Evolutionary conservation across 768 basidiomycete genomes (phyloP).

Genomic region (Leccinellum rugosiceps): DNA sequence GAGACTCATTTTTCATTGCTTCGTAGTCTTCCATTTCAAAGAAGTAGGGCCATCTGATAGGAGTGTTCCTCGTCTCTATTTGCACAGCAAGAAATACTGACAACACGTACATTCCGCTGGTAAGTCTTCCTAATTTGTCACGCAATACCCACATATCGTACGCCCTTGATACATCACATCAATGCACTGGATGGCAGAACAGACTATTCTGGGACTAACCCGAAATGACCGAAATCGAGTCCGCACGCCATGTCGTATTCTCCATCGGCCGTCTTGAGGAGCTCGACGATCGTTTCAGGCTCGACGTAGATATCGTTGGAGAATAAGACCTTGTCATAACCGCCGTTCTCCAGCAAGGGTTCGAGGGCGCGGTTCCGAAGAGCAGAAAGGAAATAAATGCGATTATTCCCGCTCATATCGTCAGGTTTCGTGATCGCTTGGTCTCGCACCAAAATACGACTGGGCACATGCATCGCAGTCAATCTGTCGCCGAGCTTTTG

Average conservation of each 20-base stretch:
- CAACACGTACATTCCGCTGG: conserved; percentile 10
- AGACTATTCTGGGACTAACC: conserved; percentile 23
- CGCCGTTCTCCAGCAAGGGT: conserved; percentile 35
- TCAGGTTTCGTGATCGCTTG: conserved; percentile 6
- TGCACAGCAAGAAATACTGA: neutral
- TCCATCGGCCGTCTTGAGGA: conserved; percentile 36
- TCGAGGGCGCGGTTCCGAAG: conserved; percentile 42
- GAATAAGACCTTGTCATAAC: conserved; percentile 39
- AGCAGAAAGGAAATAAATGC: conserved; percentile 11
- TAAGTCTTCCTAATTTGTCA: conserved; percentile 16
- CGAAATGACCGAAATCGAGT: conserved; percentile 36
- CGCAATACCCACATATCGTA: conserved; percentile 26
- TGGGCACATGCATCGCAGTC: conserved; percentile 8
- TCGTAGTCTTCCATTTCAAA: conserved; percentile 35
- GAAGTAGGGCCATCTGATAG: conserved; percentile 39
- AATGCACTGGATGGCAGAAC: neutral
- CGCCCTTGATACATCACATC: conserved; percentile 6
- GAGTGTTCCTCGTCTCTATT: neutral
- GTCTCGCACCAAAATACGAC: conserved; percentile 14
- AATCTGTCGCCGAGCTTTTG: conserved; percentile 8
- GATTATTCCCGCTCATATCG: neutral
- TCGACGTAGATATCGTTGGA: conserved; percentile 42
- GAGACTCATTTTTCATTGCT: conserved; percentile 36
- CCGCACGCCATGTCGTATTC: conserved; percentile 44
- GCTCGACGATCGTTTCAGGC: conserved; percentile 38